phyloP scores from a whole-genome alignment of 2,329 filamentous ascomycete species.

The Remersonia thermophila region DNA sequence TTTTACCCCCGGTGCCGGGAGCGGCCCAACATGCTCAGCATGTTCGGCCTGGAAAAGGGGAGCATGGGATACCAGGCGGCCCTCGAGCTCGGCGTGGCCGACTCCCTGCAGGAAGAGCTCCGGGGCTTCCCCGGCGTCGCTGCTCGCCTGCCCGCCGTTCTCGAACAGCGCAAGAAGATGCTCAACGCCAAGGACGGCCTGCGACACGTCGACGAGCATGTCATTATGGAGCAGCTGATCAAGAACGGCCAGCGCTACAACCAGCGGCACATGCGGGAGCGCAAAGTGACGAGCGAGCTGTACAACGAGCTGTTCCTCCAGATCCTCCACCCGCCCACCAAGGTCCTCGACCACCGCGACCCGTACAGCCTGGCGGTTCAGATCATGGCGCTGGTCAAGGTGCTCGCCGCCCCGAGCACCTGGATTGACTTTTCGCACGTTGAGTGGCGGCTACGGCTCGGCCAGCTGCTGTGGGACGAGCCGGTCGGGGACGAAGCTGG shows the following conservation, averaged over 20 bases:
- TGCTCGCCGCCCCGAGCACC: conserved; percentile 51
- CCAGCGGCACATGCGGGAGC: conserved; percentile 37
- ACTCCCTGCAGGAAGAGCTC: conserved; percentile 51
- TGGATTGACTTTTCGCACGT: conserved; percentile 66
- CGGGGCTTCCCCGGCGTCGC: conserved; percentile 46
- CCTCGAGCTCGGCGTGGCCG: conserved; percentile 51
- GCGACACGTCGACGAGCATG: conserved; percentile 43
- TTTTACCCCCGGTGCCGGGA: conserved; percentile 49
- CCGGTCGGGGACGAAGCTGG: conserved; percentile 38
- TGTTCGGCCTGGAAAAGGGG: conserved; percentile 58
- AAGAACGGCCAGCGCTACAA: conserved; percentile 44
- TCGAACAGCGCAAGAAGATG: conserved; percentile 46
- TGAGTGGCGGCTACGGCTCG: conserved; percentile 62
- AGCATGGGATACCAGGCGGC: conserved; percentile 59
- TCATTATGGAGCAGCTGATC: conserved; percentile 46
- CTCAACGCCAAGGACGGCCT: conserved; percentile 41
- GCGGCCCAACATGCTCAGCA: conserved; percentile 59
- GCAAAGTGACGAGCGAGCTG: conserved; percentile 40
- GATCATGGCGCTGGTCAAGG: conserved; percentile 54
- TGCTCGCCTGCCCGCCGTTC: conserved; percentile 40
- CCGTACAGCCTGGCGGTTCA: conserved; percentile 55
- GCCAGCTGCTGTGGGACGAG: conserved; percentile 57
- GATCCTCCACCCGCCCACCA: conserved; percentile 44
- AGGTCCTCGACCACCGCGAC: conserved; percentile 43
- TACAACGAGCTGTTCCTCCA: conserved; percentile 51